Evolutionary conservation across 2,329 filamentous ascomycete genomes (phyloP).

Genomic region (Microdochium nivale): DNA sequence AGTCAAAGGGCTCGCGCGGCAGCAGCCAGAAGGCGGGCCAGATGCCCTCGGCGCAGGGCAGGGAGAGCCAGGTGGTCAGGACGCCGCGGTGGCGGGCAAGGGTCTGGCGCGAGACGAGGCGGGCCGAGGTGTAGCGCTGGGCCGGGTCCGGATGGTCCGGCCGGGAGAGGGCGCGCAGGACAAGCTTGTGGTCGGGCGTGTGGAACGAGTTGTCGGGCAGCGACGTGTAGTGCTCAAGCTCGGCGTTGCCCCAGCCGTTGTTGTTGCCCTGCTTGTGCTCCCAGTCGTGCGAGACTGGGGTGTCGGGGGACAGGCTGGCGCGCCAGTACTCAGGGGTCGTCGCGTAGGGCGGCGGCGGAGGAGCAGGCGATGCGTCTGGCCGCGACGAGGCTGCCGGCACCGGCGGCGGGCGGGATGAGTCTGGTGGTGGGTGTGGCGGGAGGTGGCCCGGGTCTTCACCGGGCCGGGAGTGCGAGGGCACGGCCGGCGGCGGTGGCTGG

Average conservation of each 20-base stretch:
- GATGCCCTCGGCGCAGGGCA: conserved; percentile 46
- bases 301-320: conserved; percentile 36
- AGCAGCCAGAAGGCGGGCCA: conserved; percentile 57
- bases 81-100: conserved; percentile 42
- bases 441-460: not conserved
- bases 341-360: conserved; percentile 4
- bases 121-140: conserved; percentile 43
- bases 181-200: conserved; percentile 38
- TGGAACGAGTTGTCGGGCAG: conserved; percentile 43
- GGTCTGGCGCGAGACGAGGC: conserved; percentile 43
- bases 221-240: conserved; percentile 48
- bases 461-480: conserved; percentile 11
- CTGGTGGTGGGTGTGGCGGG: not conserved
- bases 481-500: conserved; percentile 6
- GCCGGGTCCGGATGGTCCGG: conserved; percentile 21
- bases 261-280: conserved; percentile 44
- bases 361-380: not conserved
- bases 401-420: not conserved
- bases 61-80: conserved; percentile 38
- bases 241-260: conserved; percentile 51
- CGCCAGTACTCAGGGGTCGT: conserved; percentile 36
- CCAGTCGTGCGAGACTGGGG: conserved; percentile 41
- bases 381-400: not conserved
- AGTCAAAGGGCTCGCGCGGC: conserved; percentile 46
- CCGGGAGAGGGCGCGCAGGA: conserved; percentile 41